Percentiles rank a stretch among this genome's conserved stretches.
Conservation (phyloP, 352 stramenopile species). For the Pythium catenulatum region DNA sequence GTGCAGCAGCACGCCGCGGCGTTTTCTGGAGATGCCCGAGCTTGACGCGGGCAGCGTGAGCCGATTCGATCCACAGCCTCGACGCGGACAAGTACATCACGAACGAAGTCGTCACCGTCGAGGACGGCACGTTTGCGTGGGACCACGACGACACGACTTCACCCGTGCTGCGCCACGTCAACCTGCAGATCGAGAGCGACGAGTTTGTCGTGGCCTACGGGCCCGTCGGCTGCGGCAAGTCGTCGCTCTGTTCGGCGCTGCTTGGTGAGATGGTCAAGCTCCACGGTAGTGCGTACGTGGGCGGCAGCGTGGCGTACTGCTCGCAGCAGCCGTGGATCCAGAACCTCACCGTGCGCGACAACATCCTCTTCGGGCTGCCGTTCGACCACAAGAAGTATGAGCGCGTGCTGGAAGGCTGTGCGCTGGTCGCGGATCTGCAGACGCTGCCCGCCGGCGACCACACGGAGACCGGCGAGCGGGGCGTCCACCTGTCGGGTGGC, state of each 20-base stretch:
- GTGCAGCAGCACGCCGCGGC: conserved; percentile 62
- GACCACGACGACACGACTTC: background rate
- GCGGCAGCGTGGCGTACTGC: conserved; percentile 79
- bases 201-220: conserved; percentile 94
- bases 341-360: conserved; percentile 77
- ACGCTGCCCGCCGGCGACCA: conserved; percentile 82
- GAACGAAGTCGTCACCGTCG: conserved; percentile 56
- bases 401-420: conserved; percentile 74
- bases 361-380: conserved; percentile 94
- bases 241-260: conserved; percentile 93
- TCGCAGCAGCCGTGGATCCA: conserved; percentile 92
- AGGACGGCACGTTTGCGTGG: conserved; percentile 62
- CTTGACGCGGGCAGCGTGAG: conserved; percentile 35
- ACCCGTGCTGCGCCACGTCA: conserved; percentile 73
- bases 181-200: conserved; percentile 78
- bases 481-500: conserved; percentile 74
- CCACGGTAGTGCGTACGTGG: conserved; percentile 38
- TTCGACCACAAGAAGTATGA: conserved; percentile 70
- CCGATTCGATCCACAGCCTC: conserved; percentile 11
- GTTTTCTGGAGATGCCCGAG: conserved; percentile 77
- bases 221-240: conserved; percentile 95
- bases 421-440: conserved; percentile 69
- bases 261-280: conserved; percentile 90
- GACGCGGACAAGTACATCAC: conserved; percentile 25
- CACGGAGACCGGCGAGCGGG: conserved; percentile 78